Evolutionary conservation across 257 asterid species (phyloP), one percentile per base, ranked within the genome.

Genomic region (Datura wrightii): DNA sequence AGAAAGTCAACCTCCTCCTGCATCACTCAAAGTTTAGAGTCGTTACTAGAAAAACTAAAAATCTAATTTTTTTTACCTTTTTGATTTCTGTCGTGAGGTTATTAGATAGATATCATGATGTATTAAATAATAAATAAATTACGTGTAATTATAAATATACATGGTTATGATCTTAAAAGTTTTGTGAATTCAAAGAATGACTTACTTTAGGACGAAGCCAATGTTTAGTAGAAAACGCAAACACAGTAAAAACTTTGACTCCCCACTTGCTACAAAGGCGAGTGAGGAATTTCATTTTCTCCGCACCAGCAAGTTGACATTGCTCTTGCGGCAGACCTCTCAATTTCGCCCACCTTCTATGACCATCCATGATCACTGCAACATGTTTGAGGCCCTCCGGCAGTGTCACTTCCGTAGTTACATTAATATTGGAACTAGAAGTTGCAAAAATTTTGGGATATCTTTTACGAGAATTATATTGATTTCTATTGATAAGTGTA

Each of bases 351-450:
- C 89, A 88, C n/a, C 87, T 83, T 58, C 87, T 62, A 58, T 88
- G 70, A 10, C 90, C 87, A 31, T 88, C 90, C 71, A 86, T 58
- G 15, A 88, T 88, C 4, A 88, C 10, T 5, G 79, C 88, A 36
- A 88, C 39, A 31, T 88, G 90, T 46, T 84, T 83, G 6, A 67
- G 78, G 11, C 78, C 48, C 3, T 67, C 50, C 0, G 78, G 78
- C 50, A 67, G 18, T 13, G 18, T 14, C 59, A 54, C 59, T 54
- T 54, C 59, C n/a, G n/a, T 5, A 54, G 16, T 5, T 13, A 6
- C 59, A 54, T 11, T 15, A 11, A 11, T 54, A 54, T 54, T 54
- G 18, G 59, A 54, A 39, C 42, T 39, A 39, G 31, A 24, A 24
- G 4, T 39, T 39, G 42, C 42, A 39, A 39, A 0, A 39, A 39